A percentile compares a stretch with the other conserved stretches of the same genome.
phyloP scores from a whole-genome alignment of 768 basidiomycete genomes.

The Mycena epipterygia region DNA sequence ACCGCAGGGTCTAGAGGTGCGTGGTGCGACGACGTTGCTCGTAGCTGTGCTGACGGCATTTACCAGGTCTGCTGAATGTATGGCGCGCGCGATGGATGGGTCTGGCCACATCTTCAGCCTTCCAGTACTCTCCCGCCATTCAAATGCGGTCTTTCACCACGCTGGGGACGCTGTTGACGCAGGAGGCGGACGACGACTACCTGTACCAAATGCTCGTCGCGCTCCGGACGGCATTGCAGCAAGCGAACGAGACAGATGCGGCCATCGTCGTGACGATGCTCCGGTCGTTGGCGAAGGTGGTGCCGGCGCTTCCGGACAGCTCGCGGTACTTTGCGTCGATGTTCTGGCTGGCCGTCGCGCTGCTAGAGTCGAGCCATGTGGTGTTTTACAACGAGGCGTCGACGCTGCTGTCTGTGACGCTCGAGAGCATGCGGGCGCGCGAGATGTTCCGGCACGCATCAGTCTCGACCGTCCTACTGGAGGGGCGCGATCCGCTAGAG shows the following conservation, averaged over 20 bases:
- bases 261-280: conserved; percentile 89
- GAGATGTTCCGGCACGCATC: conserved; percentile 68
- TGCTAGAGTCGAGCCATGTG: conserved; percentile 83
- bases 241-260: conserved; percentile 78
- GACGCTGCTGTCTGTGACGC: conserved; percentile 72
- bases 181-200: conserved; percentile 93
- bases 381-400: conserved; percentile 79
- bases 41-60: conserved; percentile 3
- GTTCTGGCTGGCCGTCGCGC: conserved; percentile 91
- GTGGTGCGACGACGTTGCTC: conserved; percentile 34
- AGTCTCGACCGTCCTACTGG: conserved; percentile 71
- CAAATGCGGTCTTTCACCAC: conserved; percentile 90
- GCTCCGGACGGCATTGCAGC: conserved; percentile 77
- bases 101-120: conserved; percentile 87
- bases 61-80: conserved; percentile 79
- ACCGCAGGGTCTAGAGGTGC: conserved; percentile 79
- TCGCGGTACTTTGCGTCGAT: conserved; percentile 82
- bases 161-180: conserved; percentile 83
- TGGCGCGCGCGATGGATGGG: conserved; percentile 98
- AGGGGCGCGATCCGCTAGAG: conserved; percentile 73
- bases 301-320: conserved; percentile 75
- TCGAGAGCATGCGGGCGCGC: conserved; percentile 74
- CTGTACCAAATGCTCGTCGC: conserved; percentile 95
- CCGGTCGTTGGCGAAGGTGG: conserved; percentile 83
- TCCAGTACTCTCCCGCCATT: conserved; percentile 90